Conservation (phyloP, 2,329 filamentous ascomycete genomes). For the Juglanconis oblonga region DNA sequence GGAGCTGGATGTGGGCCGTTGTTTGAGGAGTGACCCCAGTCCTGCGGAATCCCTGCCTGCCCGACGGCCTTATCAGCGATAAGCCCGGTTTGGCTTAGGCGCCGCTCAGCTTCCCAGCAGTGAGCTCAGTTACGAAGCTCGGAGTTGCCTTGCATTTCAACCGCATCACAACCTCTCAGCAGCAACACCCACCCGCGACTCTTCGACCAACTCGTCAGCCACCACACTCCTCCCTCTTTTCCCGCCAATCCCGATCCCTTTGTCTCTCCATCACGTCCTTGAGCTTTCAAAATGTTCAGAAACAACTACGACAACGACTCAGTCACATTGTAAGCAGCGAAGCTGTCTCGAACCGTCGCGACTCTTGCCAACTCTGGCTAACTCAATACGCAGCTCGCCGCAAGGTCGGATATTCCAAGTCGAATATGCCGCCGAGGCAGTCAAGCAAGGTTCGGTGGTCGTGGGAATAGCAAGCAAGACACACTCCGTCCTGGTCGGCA, state of each 20-base stretch:
- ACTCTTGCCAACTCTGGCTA: conserved; percentile 24
- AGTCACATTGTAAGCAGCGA: conserved; percentile 82
- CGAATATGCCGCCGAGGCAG: conserved; percentile 97
- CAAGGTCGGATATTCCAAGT: conserved; percentile 99
- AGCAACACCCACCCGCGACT: conserved; percentile 7
- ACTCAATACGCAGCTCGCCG: conserved; percentile 68
- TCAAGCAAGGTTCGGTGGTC: conserved; percentile 98
- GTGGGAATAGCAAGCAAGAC: conserved; percentile 98
- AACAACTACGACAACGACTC: conserved; percentile 99
- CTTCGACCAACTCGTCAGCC: neutral
- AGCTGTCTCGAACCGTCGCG: conserved; percentile 21
- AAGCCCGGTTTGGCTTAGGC: neutral
- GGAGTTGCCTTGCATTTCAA: conserved; percentile 24
- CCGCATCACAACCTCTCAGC: conserved; percentile 13
- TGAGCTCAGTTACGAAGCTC: conserved; percentile 24
- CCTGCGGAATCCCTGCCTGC: neutral
- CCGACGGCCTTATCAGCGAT: conserved; percentile 14
- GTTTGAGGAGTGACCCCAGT: conserved; percentile 5
- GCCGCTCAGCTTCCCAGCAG: conserved; percentile 2
- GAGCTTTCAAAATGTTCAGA: conserved; percentile 76
- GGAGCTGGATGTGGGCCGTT: neutral
- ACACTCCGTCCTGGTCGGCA: conserved; percentile 89
- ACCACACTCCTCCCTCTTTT: neutral
- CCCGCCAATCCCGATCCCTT: neutral
- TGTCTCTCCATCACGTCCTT: neutral